Evolutionary conservation across 2,329 filamentous ascomycete species (phyloP), one percentile per base, ranked within the genome.

Genomic region (Pseudogymnoascus sp.): DNA sequence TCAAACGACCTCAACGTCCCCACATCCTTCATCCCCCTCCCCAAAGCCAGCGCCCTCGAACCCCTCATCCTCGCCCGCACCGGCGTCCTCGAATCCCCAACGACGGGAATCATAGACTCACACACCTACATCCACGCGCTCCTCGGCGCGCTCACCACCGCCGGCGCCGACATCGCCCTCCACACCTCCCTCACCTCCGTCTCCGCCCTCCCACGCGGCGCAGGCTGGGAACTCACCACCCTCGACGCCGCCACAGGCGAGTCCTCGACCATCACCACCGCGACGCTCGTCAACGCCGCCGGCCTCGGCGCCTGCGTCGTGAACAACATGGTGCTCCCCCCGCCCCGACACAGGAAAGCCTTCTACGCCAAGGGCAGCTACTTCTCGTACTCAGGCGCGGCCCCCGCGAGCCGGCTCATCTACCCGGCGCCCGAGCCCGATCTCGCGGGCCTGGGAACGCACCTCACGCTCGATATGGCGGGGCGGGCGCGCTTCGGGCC

Each of bases 321-420:
- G 50, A 88, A 89, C 71, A 99, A 97, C 77, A 87, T 93, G 83
- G 83, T 97, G 38, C 80, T 91, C 0, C 86, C 87, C 0, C 69
- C 77, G 0, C 74, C 78, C 0, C 76, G 82, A 4, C 85, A 85
- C 61, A 78, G 79, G 40, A 82, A 76, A 23, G 83, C 91, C 4
- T 90, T 84, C 79, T 97, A 89, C 76, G 93, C 93, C 65, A 99
- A 99, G 78, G 95, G 95, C 0, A 93, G 91, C 65, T 99, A 99
- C 78, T 97, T 96, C 78, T 89, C 88, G 31, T 97, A 97, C 78
- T 76, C 82, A 0, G 79, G 85, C 1, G 84, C 87, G 0, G 72
- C 72, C 0, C 93, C 91, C 0, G 92, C 91, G 0, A 79, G 77
- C 1, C 90, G 89, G 0, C 84, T 99, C 21, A 81, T 99, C 61